phyloP scores from a whole-genome alignment of 495 filamentous ascomycete genomes.

The Xylaria cubensis region DNA sequence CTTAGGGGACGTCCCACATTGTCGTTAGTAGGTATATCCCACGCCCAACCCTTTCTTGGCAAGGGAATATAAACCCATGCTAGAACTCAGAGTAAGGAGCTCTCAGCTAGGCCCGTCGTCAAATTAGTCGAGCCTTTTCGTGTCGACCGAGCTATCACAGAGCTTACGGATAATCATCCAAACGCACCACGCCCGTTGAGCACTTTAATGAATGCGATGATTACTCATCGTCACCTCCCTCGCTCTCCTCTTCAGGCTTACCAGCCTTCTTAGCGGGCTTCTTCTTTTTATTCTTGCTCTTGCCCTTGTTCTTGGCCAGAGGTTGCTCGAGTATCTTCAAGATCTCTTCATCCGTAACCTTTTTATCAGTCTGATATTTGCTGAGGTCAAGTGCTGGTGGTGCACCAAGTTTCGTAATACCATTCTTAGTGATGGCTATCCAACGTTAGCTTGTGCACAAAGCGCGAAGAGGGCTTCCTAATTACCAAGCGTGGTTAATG shows the following conservation, averaged over 20 bases:
- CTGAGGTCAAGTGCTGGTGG: constrained; percentile 74
- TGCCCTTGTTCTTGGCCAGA: constrained; percentile 73
- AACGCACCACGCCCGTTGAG: neutral
- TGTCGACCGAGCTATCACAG: constrained; percentile 15
- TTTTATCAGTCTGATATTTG: constrained; percentile 92
- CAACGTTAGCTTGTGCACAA: constrained; percentile 27
- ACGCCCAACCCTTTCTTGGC: constrained; percentile 13
- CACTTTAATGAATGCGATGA: neutral
- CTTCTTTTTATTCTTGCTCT: constrained; percentile 94
- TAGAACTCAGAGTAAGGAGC: neutral
- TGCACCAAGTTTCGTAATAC: constrained; percentile 80
- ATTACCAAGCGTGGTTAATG: constrained; percentile 92
- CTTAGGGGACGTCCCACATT: constrained; percentile 2
- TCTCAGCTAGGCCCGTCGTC: constrained; percentile 15
- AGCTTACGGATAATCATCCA: neutral
- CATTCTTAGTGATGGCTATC: constrained; percentile 96
- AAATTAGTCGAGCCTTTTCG: constrained; percentile 1
- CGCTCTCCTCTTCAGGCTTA: constrained; percentile 48
- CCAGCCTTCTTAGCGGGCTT: constrained; percentile 74
- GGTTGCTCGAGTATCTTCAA: constrained; percentile 91
- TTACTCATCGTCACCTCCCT: constrained; percentile 52
- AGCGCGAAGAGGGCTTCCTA: constrained; percentile 24
- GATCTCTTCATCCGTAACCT: constrained; percentile 94
- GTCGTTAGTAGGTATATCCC: neutral
- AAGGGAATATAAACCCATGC: constrained; percentile 3